Percentiles rank a stretch among this genome's conserved stretches.
Conservation (phyloP, 2,329 filamentous ascomycete genomes). For the Aspergillus udagawae region DNA sequence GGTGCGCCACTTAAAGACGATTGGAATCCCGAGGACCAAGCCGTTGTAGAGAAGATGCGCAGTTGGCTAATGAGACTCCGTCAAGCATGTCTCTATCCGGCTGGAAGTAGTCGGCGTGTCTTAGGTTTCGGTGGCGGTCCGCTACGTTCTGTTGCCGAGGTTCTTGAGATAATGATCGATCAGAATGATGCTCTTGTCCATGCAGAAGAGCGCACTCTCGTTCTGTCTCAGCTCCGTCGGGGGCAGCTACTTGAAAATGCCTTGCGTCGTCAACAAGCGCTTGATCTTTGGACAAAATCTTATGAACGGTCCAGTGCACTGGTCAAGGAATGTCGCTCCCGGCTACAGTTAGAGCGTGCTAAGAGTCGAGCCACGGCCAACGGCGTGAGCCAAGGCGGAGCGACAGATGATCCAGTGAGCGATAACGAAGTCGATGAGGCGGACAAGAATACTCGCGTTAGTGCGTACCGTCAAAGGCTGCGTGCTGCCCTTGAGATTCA, state of each 20-base stretch:
- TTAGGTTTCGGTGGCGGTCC: conserved; percentile 62
- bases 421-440: conserved; percentile 37
- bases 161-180: conserved; percentile 87
- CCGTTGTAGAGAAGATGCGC: conserved; percentile 67
- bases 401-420: conserved; percentile 17
- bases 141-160: conserved; percentile 77
- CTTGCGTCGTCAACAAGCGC: conserved; percentile 61
- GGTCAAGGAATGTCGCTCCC: conserved; percentile 61
- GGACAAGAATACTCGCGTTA: conserved; percentile 47
- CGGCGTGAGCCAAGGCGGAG: conserved; percentile 16
- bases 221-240: conserved; percentile 61
- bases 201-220: conserved; percentile 63
- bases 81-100: conserved; percentile 80
- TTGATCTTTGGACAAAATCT: conserved; percentile 64
- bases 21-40: conserved; percentile 61
- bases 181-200: conserved; percentile 67
- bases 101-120: conserved; percentile 60
- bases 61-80: conserved; percentile 72
- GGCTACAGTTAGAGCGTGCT: conserved; percentile 50
- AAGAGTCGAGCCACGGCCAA: conserved; percentile 22
- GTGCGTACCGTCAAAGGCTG: conserved; percentile 61
- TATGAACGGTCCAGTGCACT: conserved; percentile 45
- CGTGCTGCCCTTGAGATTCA: conserved; percentile 72
- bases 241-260: conserved; percentile 80
- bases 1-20: conserved; percentile 59